These are phyloP conservation scores for Papiliotrema nemorosa DNA, from an alignment of 1,284 basidiomycete genomes.

Conservation along the genomic window DNA sequence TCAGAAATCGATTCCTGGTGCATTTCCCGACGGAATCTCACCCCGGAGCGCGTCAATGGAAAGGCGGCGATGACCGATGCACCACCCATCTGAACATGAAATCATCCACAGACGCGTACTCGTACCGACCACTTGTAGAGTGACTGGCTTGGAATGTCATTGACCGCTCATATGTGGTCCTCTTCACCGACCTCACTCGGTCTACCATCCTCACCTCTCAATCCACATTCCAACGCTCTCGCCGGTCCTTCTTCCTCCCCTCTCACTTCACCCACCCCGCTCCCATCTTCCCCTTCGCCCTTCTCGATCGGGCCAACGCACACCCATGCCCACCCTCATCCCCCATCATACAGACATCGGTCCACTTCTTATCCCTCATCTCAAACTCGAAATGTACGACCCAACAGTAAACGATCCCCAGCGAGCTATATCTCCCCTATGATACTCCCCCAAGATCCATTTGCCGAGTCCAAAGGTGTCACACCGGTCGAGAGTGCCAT, in stretches of 20 bases:
- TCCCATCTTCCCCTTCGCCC: background rate
- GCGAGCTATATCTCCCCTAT: background rate
- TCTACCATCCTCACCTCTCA: conserved; percentile 35
- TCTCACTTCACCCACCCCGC: conserved; percentile 8
- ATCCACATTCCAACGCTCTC: conserved; percentile 29
- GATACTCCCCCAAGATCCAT: conserved; percentile 4
- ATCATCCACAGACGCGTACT: too few species aligned
- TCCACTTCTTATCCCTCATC: background rate
- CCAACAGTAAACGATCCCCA: background rate
- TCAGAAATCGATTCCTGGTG: too few species aligned
- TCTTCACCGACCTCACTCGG: conserved; percentile 1
- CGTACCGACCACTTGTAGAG: too few species aligned
- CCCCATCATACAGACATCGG: conserved; percentile 1
- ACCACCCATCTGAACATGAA: too few species aligned
- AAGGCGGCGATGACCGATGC: too few species aligned
- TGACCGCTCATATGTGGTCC: conserved; percentile 5
- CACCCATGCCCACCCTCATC: too few species aligned
- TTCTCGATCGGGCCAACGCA: too few species aligned
- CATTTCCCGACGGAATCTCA: too few species aligned
- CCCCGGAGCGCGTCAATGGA: too few species aligned
- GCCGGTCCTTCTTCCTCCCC: conserved; percentile 8
- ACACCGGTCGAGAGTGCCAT: conserved; percentile 38
- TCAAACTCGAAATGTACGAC: background rate
- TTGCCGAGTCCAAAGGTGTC: conserved; percentile 19
- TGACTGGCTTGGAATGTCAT: too few species aligned